Percentiles rank a stretch among this genome's conserved stretches.
Evolutionary conservation across 2,329 filamentous ascomycete species (phyloP).

Genomic region (Aureobasidium sp.): DNA sequence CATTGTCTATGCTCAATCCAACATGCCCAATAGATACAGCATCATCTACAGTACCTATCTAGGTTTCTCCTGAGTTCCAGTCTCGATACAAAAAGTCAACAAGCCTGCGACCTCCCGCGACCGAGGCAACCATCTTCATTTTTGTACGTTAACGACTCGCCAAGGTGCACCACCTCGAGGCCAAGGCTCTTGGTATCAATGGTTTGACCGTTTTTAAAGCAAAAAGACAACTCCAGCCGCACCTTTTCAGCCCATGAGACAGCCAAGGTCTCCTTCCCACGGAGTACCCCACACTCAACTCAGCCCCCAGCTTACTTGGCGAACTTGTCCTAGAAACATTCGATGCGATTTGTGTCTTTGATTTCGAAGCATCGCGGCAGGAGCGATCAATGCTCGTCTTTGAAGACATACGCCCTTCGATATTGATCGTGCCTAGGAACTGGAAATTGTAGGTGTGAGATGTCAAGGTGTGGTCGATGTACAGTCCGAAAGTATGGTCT

Average conservation of each 20-base stretch:
- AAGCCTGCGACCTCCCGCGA: neutral
- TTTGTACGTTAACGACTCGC: neutral
- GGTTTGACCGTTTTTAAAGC: neutral
- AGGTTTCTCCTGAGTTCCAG: neutral
- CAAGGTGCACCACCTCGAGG: neutral
- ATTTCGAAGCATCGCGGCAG: neutral
- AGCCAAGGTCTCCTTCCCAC: neutral
- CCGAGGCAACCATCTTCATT: neutral
- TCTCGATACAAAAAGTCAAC: neutral
- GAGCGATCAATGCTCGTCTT: too few species aligned
- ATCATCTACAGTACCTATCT: neutral
- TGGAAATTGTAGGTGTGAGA: neutral
- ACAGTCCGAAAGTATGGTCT: neutral
- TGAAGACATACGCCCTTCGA: neutral
- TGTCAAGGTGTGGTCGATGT: neutral
- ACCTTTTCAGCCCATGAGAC: neutral
- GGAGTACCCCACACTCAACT: conserved; percentile 3
- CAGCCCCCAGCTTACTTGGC: conserved; percentile 2
- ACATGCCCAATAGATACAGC: neutral
- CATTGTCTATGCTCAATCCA: neutral
- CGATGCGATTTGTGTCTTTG: neutral
- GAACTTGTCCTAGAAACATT: neutral
- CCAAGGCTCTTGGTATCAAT: conserved; percentile 11
- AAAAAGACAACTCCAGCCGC: conserved; percentile 7
- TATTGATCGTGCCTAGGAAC: neutral